Evolutionary conservation across 169 alveolate species (phyloP).

Genomic region (Plasmodium sp.): DNA sequence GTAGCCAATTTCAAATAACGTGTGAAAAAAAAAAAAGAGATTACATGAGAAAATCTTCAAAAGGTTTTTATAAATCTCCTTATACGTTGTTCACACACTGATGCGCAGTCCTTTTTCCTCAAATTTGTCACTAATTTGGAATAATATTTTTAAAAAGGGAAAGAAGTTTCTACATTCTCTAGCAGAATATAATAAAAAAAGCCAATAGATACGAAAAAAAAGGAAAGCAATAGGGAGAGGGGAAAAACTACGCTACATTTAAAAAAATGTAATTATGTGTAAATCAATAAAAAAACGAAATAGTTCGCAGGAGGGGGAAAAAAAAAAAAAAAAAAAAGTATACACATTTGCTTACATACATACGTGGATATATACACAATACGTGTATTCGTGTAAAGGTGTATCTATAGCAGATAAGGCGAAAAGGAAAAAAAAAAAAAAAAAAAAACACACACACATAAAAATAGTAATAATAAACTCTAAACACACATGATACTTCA

Average conservation of each 20-base stretch:
- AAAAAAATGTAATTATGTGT: constrained; percentile 4
- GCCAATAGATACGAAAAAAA: background rate
- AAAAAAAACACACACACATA: background rate
- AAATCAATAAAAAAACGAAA: background rate
- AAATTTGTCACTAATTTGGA: background rate
- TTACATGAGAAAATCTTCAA: background rate
- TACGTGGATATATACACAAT: background rate
- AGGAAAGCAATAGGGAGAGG: background rate
- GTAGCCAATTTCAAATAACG: background rate
- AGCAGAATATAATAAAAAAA: background rate
- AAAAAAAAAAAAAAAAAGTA: background rate
- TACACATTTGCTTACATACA: background rate
- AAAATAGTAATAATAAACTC: background rate
- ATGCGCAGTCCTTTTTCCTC: background rate
- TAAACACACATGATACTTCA: background rate
- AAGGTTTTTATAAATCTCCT: background rate
- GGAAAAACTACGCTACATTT: background rate
- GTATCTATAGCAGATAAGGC: background rate
- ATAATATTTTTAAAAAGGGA: background rate
- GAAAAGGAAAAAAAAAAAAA: background rate
- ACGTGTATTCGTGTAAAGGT: background rate
- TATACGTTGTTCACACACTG: background rate
- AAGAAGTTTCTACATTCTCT: constrained; percentile 8
- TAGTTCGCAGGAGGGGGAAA: background rate
- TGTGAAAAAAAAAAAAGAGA: background rate